phyloP scores from a whole-genome alignment of 2,329 filamentous ascomycete genomes.

The Thielaviopsis populi region DNA sequence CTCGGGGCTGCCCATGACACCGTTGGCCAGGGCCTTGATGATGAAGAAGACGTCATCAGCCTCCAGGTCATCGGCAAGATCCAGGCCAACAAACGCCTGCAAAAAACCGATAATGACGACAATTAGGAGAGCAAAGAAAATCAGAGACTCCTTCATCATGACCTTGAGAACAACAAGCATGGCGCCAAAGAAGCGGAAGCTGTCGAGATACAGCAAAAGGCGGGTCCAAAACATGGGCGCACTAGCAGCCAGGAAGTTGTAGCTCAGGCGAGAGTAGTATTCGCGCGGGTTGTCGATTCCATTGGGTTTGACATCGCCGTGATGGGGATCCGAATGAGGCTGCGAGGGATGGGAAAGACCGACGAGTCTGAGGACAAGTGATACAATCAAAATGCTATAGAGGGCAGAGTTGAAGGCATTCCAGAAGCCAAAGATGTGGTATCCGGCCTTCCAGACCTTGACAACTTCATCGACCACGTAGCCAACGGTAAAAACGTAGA shows the following conservation, averaged over 20 bases:
- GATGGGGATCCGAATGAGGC: conserved; percentile 20
- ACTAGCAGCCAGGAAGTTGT: conserved; percentile 85
- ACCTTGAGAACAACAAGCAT: conserved; percentile 96
- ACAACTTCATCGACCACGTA: conserved; percentile 76
- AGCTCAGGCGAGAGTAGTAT: conserved; percentile 65
- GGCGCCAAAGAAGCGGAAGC: conserved; percentile 87
- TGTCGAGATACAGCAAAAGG: conserved; percentile 81
- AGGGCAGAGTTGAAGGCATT: conserved; percentile 83
- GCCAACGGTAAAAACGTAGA: conserved; percentile 84
- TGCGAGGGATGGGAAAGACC: conserved; percentile 48
- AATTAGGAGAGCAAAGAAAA: conserved; percentile 83
- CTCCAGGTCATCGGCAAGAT: conserved; percentile 60
- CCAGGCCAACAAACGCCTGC: conserved; percentile 86
- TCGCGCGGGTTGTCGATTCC: conserved; percentile 27
- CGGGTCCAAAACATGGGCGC: conserved; percentile 97
- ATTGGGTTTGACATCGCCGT: not conserved
- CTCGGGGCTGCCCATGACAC: conserved; percentile 81
- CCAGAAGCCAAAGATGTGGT: conserved; percentile 89
- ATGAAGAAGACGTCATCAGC: conserved; percentile 59
- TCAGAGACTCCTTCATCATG: conserved; percentile 86
- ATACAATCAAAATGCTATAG: conserved; percentile 64
- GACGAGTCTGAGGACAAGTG: conserved; percentile 63
- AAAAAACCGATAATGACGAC: conserved; percentile 78
- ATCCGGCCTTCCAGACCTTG: conserved; percentile 90
- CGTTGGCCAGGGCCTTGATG: conserved; percentile 70